Base-by-base conservation (phyloP, 148 eudicot species). In the Amaranthus hypochondriacus region DNA sequence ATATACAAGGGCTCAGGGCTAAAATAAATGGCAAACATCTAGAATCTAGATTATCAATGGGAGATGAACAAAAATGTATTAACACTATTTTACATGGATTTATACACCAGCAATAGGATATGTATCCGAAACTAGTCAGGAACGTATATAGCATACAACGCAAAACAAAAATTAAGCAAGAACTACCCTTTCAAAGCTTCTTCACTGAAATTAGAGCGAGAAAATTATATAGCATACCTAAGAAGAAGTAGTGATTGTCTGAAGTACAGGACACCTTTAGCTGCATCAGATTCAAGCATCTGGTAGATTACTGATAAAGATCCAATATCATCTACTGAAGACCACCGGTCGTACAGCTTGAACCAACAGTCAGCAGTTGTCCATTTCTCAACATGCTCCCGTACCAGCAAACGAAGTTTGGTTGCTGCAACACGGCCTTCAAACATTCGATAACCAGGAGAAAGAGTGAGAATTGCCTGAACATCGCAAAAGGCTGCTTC, bases 251-350 rank as follows among this genome's bases (percentile, higher is more conserved):
- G 83, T 63, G 97, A 95, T 73, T 95, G 99, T 71, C 99, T 83
- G 82, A 92, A 92, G 79, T 88, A 84, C 42, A 95, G 83, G 69
- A 95, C 91, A 76, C 99, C 95, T 79, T 89, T 95, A 0, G 92
- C 88, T 11, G 97, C 86, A 82, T 92, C 99, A 56, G 92, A 88
- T 72, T 89, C 92, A 54, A 95, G 90, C 99, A 95, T 95, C 78
- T 95, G 99, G 69, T 87, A 91, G 57, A 95, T 88, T 58, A 92
- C 96, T 49, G 99, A 89, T 21, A 95, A 76, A 47, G 99, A 95
- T 65, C 99, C 99, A 73, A 95, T 90, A 84, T 95, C 99, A 87
- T 95, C 99, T 50, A 95, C 99, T 9, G 96, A 80, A 75, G 97
- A 95, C 99, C 99, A 95, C 65, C 91, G 76, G 75, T 95, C 97